These are phyloP conservation scores for Nemania diffusa DNA, from an alignment of 2,329 filamentous ascomycete species.

Conservation along the genomic window DNA sequence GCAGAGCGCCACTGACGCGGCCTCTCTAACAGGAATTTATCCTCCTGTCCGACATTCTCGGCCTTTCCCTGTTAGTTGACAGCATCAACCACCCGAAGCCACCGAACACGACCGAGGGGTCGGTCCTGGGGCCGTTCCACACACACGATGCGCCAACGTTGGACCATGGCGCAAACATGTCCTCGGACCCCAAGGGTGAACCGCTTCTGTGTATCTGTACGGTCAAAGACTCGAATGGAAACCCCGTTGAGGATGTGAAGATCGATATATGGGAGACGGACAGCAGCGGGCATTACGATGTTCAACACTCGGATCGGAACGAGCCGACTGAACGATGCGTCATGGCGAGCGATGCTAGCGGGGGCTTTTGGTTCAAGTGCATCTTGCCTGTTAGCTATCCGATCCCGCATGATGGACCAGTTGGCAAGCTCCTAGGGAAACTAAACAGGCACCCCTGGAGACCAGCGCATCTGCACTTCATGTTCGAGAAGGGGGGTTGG, in stretches of 20 bases:
- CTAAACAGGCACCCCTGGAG: constrained; percentile 81
- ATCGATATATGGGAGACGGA: constrained; percentile 90
- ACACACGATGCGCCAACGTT: constrained; percentile 76
- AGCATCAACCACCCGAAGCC: constrained; percentile 87
- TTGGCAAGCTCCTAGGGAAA: constrained; percentile 74
- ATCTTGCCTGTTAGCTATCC: constrained; percentile 88
- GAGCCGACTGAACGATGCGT: constrained; percentile 77
- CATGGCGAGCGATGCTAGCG: constrained; percentile 74
- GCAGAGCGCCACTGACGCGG: constrained; percentile 25
- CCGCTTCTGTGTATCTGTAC: constrained; percentile 79
- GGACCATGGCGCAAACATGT: constrained; percentile 69
- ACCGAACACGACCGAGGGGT: constrained; percentile 75
- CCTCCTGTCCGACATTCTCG: constrained; percentile 81
- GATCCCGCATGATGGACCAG: constrained; percentile 85
- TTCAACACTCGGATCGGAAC: constrained; percentile 74
- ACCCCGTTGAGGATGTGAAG: constrained; percentile 72
- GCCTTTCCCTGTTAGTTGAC: constrained; percentile 82
- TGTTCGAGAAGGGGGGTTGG: constrained; percentile 83
- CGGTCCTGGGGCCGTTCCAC: constrained; percentile 85
- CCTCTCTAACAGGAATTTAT: constrained; percentile 72
- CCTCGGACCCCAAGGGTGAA: constrained; percentile 74
- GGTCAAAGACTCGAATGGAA: constrained; percentile 71
- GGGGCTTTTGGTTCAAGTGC: constrained; percentile 84
- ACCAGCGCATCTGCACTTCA: constrained; percentile 86
- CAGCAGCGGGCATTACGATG: constrained; percentile 82